Evolutionary conservation across 805 yeast genomes (phyloP), one percentile per base, ranked within the genome.

Genomic region (Brettanomyces custersianus): DNA sequence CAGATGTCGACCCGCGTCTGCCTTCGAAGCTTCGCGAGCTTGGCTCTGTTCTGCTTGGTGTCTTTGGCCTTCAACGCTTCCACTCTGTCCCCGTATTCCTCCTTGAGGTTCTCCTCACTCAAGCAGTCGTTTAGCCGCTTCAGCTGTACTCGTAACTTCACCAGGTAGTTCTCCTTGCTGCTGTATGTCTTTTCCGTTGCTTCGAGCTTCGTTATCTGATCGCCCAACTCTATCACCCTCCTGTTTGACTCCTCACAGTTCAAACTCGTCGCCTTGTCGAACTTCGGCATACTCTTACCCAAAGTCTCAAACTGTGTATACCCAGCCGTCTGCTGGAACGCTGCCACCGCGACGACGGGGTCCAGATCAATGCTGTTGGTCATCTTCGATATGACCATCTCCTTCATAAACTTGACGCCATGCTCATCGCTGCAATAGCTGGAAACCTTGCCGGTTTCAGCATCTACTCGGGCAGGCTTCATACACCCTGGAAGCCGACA

Each of bases 401-500:
- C 41, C 31, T 46, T 49, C 56, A 72, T 59, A 42, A 56, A 79
- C 40, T 41, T 40, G 32, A 50, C 34, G 24, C 94, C 96, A 55
- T 88, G 95, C 19, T 72, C 82, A 16, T 66, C 68, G 12, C 74
- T 59, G 52, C 96, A 87, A 52, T 82, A 87, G 54, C 87, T 85
- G 23, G 86, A 73, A 31, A 54, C 57, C 17, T 50, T 47, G 1
- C 52, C 57, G 4, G 40, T 34, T 7, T 27, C 33, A 11, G 38
- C 51, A 17, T 48, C 52, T 2, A 52, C 40, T n/a, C 36, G 37
- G 4, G 77, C 72, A 0, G 87, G 80, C 27, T 66, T 60, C 33
- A 48, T 66, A 51, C 96, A 87, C 1, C 50, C 54, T 1, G 54
- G 49, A 10, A 81, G 36, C 20, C 90, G 65, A 52, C 96, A 87